These are phyloP conservation scores for Apiosordaria backusii DNA, from an alignment of 495 filamentous ascomycete genomes.

Conservation along the genomic window DNA sequence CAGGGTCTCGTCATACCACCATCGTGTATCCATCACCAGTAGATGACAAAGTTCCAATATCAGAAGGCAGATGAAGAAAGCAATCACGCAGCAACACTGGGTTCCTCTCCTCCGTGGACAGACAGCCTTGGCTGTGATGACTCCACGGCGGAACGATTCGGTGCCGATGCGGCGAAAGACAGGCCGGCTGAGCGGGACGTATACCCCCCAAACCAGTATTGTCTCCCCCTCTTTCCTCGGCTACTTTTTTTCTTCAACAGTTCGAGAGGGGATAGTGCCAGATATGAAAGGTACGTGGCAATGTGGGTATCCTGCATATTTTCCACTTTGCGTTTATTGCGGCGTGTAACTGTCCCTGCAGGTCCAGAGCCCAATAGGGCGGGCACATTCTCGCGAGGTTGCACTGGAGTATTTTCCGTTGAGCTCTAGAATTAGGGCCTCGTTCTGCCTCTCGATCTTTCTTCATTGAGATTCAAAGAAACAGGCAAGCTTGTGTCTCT, in stretches of 20 bases:
- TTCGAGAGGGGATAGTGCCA: background rate
- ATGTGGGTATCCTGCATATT: background rate
- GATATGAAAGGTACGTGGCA: constrained; percentile 2
- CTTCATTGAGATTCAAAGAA: no score
- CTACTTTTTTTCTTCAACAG: background rate
- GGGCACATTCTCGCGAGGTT: background rate
- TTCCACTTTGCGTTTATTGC: background rate
- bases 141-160: background rate
- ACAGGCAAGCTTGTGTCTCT: no score
- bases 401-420: background rate
- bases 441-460: background rate
- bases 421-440: background rate
- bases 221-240: background rate
- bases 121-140: background rate
- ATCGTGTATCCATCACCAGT: no score
- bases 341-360: constrained; percentile 11
- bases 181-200: constrained; percentile 6
- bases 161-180: background rate
- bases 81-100: background rate
- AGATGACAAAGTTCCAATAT: no score
- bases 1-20: no score
- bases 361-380: background rate
- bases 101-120: background rate
- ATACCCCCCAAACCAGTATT: background rate
- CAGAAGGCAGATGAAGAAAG: no score